Percentiles rank a stretch among this genome's conserved stretches.
These are phyloP conservation scores for Aleurites moluccanus DNA, from an alignment of 441 rosid genomes.

Conservation along the genomic window DNA sequence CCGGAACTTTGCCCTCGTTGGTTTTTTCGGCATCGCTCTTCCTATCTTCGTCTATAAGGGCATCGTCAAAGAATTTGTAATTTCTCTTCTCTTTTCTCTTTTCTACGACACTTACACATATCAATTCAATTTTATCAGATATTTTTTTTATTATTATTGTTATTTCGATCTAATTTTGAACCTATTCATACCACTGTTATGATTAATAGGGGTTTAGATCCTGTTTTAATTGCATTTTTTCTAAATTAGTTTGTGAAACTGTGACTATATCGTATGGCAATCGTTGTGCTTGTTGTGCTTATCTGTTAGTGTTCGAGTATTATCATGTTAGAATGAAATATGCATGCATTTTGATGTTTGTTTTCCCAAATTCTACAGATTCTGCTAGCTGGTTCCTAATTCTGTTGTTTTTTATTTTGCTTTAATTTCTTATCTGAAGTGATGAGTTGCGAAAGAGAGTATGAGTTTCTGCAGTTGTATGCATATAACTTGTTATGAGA, in stretches of 20 bases:
- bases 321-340: neutral
- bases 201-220: neutral
- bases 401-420: neutral
- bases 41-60: slow-evolving; percentile 79
- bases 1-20: slow-evolving; percentile 78
- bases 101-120: neutral
- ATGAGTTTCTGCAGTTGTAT: neutral
- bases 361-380: neutral
- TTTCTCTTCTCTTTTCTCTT: slow-evolving; percentile 6
- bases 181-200: neutral
- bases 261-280: neutral
- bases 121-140: neutral
- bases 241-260: neutral
- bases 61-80: slow-evolving; percentile 86
- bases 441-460: neutral
- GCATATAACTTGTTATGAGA: too few relatives aligned
- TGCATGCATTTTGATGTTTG: neutral
- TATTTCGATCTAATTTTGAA: slow-evolving; percentile 3
- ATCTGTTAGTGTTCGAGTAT: neutral
- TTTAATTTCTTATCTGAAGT: neutral
- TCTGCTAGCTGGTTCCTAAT: too few relatives aligned
- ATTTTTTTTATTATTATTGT: slow-evolving; percentile 10
- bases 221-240: neutral
- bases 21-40: slow-evolving; percentile 79
- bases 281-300: neutral